Percentiles rank a stretch among this genome's conserved stretches.
Evolutionary conservation across 2,329 filamentous ascomycete species (phyloP).

Genomic region (Fusarium beomiforme): DNA sequence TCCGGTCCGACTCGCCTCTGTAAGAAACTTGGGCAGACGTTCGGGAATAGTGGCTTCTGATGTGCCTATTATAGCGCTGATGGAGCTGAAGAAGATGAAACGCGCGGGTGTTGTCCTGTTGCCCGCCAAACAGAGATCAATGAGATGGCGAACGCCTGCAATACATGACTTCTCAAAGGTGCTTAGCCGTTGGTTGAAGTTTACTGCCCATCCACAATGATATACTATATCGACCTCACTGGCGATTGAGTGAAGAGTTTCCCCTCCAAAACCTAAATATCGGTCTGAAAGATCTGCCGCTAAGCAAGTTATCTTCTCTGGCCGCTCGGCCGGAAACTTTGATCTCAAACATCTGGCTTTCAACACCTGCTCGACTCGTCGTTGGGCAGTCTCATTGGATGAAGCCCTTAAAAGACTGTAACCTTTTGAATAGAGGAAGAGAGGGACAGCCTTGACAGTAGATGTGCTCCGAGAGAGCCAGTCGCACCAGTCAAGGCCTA

Average conservation of each 20-base stretch:
- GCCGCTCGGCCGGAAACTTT: not conserved
- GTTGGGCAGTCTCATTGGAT: too few relatives aligned
- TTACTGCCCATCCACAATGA: slow-evolving; percentile 64
- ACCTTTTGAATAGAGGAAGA: too few relatives aligned
- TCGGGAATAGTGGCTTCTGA: slow-evolving; percentile 46
- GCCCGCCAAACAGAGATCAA: slow-evolving; percentile 52
- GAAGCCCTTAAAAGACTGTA: too few relatives aligned
- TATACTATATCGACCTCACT: slow-evolving; percentile 54
- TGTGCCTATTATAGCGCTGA: slow-evolving; percentile 52
- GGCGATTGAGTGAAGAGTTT: slow-evolving; percentile 42
- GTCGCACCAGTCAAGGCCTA: too few relatives aligned
- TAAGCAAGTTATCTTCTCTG: slow-evolving; percentile 41
- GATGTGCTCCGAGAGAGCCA: too few relatives aligned
- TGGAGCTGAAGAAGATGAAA: slow-evolving; percentile 57
- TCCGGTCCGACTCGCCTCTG: slow-evolving; percentile 59
- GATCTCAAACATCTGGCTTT: not conserved
- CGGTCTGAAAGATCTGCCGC: slow-evolving; percentile 53
- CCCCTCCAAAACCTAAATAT: slow-evolving; percentile 51
- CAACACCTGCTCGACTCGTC: too few relatives aligned
- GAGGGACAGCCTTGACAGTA: too few relatives aligned
- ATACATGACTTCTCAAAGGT: slow-evolving; percentile 60
- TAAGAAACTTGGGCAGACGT: not conserved
- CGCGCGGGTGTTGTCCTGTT: slow-evolving; percentile 45
- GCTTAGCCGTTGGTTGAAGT: slow-evolving; percentile 61
- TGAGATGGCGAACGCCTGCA: slow-evolving; percentile 56